Percentiles rank a stretch among this genome's conserved stretches.
Conservation (phyloP, 2,329 filamentous ascomycete species). For the Fusarium temperatum region DNA sequence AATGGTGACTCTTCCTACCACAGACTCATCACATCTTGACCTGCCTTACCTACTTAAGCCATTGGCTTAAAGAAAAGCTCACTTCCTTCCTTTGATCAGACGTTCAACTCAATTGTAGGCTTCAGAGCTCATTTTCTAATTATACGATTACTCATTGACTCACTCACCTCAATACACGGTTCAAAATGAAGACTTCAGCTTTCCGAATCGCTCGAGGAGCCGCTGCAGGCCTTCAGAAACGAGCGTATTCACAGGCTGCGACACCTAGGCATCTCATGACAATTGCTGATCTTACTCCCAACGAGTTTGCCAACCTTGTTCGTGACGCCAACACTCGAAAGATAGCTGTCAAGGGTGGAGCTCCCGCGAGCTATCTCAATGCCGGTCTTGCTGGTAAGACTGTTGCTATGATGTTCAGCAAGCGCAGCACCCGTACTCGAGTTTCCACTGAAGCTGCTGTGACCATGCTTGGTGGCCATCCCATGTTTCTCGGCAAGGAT, state of each 20-base stretch:
- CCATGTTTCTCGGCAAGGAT: slow-evolving; percentile 95
- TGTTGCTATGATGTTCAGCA: slow-evolving; percentile 96
- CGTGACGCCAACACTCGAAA: slow-evolving; percentile 85
- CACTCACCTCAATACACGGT: not conserved
- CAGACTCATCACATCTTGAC: slow-evolving; percentile 17
- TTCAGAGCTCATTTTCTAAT: not conserved
- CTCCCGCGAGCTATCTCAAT: slow-evolving; percentile 63
- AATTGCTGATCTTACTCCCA: slow-evolving; percentile 82
- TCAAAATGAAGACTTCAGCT: slow-evolving; percentile 48
- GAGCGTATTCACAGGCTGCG: slow-evolving; percentile 54
- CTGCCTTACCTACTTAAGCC: slow-evolving; percentile 20
- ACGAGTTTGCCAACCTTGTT: slow-evolving; percentile 83
- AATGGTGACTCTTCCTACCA: slow-evolving; percentile 28
- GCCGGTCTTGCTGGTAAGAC: slow-evolving; percentile 77
- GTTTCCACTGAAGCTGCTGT: slow-evolving; percentile 94
- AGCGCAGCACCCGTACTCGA: slow-evolving; percentile 91
- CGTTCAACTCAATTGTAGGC: slow-evolving; percentile 5
- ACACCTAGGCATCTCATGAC: slow-evolving; percentile 87
- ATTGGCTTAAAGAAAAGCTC: slow-evolving; percentile 15
- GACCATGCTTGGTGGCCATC: slow-evolving; percentile 85
- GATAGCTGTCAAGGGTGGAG: slow-evolving; percentile 74
- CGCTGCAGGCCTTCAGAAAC: slow-evolving; percentile 50
- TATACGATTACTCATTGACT: not conserved
- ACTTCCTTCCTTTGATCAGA: slow-evolving; percentile 3
- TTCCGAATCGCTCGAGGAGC: slow-evolving; percentile 48